Base-by-base conservation (phyloP, 345 rosid species). In the Erysimum cheiranthoides region DNA sequence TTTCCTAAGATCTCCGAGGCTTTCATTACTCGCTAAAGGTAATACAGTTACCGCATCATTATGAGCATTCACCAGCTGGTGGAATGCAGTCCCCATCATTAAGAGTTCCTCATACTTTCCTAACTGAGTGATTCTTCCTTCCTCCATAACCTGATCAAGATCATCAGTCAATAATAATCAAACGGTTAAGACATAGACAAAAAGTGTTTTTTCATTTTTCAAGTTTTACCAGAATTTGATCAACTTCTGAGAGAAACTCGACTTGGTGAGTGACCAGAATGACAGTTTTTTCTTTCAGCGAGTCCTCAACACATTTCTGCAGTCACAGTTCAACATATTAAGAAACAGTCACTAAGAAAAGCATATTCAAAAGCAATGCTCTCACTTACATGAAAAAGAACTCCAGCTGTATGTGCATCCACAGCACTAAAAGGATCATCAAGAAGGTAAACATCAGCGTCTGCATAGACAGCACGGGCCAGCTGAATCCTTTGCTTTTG, bases 381-480 rank as follows among this genome's bases (percentile, higher is more conserved):
- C 10, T 63, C 49, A 64, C 84, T 85, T 74, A 92, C 93, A 75
- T 87, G 86, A 77, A 89, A 92, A 14, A 92, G 84, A 34, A 66
- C 62, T 42, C 90, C 86, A 64, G 96, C 93, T 1, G 97, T 89
- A 32, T 88, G 93, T 10, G 97, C 96, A 80, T 88, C 97, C 0
- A 92, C 96, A 11, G 90, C 96, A 49, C 97, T 89, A 60, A 89
- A 92, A 61, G 93, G 97, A 40, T 89, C 97, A 60, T 92, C 96
- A 2, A 90, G 93, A 6, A 90, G 88, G 78, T 89, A 89, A 58
- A 88, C 84, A 73, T 90, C 92, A 9, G 92, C 93, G 36, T 90
- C 89, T 0, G 83, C 87, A 39, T 92, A 92, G 70, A 88, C 84
- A 5, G 91, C 97, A 30, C 97, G 86, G 6, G 93, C 95, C 34